phyloP scores from a whole-genome alignment of 2,329 filamentous ascomycete species.

The Claviceps humidiphila region DNA sequence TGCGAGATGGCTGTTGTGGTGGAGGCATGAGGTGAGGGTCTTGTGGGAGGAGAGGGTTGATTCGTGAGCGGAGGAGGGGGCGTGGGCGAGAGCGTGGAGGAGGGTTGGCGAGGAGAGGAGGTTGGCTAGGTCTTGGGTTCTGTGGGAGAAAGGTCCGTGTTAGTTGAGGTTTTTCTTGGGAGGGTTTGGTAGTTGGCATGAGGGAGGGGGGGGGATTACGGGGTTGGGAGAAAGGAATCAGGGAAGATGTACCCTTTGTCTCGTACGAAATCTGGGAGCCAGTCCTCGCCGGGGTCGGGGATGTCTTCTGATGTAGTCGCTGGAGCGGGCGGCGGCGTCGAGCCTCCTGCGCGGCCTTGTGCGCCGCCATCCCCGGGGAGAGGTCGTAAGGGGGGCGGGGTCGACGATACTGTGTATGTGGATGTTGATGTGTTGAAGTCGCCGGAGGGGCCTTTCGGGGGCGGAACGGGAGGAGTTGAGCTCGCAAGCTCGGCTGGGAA shows the following conservation, averaged over 20 bases:
- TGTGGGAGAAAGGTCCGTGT: constrained; percentile 19
- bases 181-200: too few relatives aligned
- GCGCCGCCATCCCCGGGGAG: background rate
- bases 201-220: too few relatives aligned
- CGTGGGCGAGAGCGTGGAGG: constrained; percentile 61
- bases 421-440: constrained; percentile 42
- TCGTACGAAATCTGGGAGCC: constrained; percentile 64
- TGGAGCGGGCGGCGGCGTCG: constrained; percentile 12
- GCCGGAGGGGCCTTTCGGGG: constrained; percentile 58
- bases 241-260: constrained; percentile 62
- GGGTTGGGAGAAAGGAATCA: too few relatives aligned
- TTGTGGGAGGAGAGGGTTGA: constrained; percentile 54
- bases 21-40: constrained; percentile 50
- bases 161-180: constrained; percentile 3
- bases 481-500: constrained; percentile 16
- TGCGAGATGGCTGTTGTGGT: constrained; percentile 60
- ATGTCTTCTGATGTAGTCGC: constrained; percentile 17
- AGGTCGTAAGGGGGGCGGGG: constrained; percentile 2
- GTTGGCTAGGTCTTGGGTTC: constrained; percentile 65
- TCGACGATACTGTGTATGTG: constrained; percentile 29
- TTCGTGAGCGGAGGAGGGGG: constrained; percentile 54
- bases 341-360: constrained; percentile 8
- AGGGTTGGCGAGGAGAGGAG: constrained; percentile 52
- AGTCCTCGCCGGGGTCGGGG: constrained; percentile 53
- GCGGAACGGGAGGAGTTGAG: constrained; percentile 48